Evolutionary conservation across 2,329 filamentous ascomycete genomes (phyloP).

Genomic region (Penicillium occitanis): DNA sequence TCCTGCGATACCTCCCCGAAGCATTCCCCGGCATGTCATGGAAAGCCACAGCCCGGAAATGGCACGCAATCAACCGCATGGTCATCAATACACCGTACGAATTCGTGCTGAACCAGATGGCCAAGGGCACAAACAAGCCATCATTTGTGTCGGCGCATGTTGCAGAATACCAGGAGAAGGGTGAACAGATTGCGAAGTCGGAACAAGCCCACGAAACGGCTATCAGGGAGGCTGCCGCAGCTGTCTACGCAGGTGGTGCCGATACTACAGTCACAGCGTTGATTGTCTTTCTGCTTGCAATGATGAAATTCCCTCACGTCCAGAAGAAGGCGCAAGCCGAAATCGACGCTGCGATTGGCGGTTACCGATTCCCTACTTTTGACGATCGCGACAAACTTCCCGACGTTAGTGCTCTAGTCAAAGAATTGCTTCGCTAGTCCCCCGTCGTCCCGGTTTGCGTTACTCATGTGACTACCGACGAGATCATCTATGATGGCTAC

Average conservation of each 20-base stretch:
- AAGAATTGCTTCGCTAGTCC: conserved; percentile 31
- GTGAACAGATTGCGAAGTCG: conserved; percentile 32
- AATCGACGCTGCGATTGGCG: conserved; percentile 33
- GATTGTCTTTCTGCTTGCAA: conserved; percentile 51
- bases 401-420: conserved; percentile 31
- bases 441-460: conserved; percentile 26
- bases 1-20: conserved; percentile 43
- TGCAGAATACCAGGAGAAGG: conserved; percentile 29
- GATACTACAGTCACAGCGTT: conserved; percentile 48
- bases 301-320: conserved; percentile 51
- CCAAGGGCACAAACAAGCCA: conserved; percentile 28
- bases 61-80: conserved; percentile 33
- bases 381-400: conserved; percentile 35
- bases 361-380: conserved; percentile 32
- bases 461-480: conserved; percentile 24
- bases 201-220: conserved; percentile 33
- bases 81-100: conserved; percentile 43
- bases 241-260: conserved; percentile 45
- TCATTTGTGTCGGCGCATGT: conserved; percentile 40
- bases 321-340: conserved; percentile 52
- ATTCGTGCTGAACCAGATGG: conserved; percentile 44
- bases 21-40: conserved; percentile 49
- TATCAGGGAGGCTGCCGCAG: conserved; percentile 44
- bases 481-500: conserved; percentile 23
- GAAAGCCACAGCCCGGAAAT: conserved; percentile 42